Evolutionary conservation across 139 green algal genomes (phyloP), one percentile per base, ranked within the genome.

Genomic region (Auxenochlorella pyrenoidosa): DNA sequence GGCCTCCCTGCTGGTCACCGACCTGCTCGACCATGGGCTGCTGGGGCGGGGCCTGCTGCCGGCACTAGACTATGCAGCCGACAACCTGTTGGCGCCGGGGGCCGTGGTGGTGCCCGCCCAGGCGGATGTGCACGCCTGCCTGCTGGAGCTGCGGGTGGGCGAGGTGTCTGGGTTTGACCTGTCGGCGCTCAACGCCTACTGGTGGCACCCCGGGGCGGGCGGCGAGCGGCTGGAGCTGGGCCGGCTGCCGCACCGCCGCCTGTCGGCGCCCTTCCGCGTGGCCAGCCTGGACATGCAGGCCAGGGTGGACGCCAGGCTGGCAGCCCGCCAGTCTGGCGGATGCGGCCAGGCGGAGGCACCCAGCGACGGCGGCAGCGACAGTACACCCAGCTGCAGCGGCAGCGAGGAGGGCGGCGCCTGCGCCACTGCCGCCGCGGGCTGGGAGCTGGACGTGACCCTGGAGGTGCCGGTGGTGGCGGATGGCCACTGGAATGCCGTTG

Each of bases 151-250:
- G 58, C 73, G 82, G 10, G 75, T 93, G 19, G 43, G 73, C 4
- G 22, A 88, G 3, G 89, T 95, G 16, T 80, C 38, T 32, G 95
- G 94, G 21, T 96, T 97, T 77, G 91, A 97, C 85, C 77, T 97
- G 36, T 90, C 84, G 2, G 44, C 72, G 6, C 72, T 97, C 63
- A 94, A 96, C 86, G 32, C 65, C 26, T 97, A 96, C 90, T 90
- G 91, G 34, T 97, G 95, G 95, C 89, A 95, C 82, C 94, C 95
- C 18, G 54, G 54, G 13, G 54, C 54, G 22, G 68, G 88, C 19
- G 16, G 81, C 6, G 93, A 96, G 81, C 86, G 79, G 34, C 59
- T 94, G 0, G 76, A 96, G 47, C 86, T 94, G 2, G 54, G 40
- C 51, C 87, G 75, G 41, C 36, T 93, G 41, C 88, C 87, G 18